Base-by-base conservation (phyloP, 23 red algal species). In the Pyropia yezoensis region DNA sequence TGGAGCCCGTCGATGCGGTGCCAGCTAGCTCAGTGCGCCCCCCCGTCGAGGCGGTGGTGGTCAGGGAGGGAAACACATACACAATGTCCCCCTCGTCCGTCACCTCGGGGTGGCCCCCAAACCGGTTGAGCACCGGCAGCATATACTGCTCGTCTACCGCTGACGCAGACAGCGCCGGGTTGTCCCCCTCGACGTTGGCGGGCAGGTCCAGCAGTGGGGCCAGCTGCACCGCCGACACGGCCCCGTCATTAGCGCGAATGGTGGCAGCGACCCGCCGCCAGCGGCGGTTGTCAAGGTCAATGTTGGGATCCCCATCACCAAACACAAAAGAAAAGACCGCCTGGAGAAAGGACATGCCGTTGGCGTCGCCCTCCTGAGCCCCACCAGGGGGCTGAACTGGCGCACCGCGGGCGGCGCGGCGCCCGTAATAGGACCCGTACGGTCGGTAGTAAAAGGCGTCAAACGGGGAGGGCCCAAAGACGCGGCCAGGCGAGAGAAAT, bases 241-340 rank as follows among this genome's bases (percentile, higher is more conserved):
- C 92, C 7, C 92, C 85, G 21, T 70, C 66, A 33, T 61, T 71
- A 5, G 78, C 78, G 23, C 92, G 79, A 62, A 96, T 96, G 14
- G 64, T 26, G n/a, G 62, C 68, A n/a, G 84, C 92, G 13, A 90
- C 79, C 16, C 45, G 50, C 50, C 69, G 67, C 69, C 84, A 96
- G 39, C 79, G 34, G 24, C 72, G 71, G 1, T 65, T 62, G 18
- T 96, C 92, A 21, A 96, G 22, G 18, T 77, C 85, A 29, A 32
- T 66, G 52, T 96, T 96, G 9, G 92, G 92, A 53, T 96, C 80
- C 14, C 92, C 92, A 49, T 96, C 92, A n/a, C 92, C 92, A 71
- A 96, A 96, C 47, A 96, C 75, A 76, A 96, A 90, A 3, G 92
- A 96, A 66, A 87, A 96, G 19, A 90, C 80, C 7, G 75, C 83